Conservation (phyloP, 2,329 filamentous ascomycete genomes). For the Macrophomina pseudophaseolina region DNA sequence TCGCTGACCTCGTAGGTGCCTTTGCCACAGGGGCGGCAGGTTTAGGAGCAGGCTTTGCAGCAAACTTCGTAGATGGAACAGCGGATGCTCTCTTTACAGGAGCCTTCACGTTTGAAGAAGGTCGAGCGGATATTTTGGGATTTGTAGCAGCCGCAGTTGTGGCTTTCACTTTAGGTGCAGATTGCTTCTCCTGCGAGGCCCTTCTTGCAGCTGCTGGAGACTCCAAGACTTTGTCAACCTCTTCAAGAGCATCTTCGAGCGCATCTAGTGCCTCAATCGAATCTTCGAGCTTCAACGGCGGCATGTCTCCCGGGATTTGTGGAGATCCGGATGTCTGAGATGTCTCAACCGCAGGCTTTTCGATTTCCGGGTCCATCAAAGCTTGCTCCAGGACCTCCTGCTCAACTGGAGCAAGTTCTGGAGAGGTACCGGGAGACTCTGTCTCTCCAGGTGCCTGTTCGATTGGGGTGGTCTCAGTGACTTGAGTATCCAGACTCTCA, state of each 20-base stretch:
- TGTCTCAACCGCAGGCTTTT: slow-evolving; percentile 26
- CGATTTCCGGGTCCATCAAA: neutral
- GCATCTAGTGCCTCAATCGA: slow-evolving; percentile 58
- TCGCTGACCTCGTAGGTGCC: neutral
- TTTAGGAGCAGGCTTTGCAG: slow-evolving; percentile 9
- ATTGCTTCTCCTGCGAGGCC: slow-evolving; percentile 34
- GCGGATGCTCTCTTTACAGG: slow-evolving; percentile 5
- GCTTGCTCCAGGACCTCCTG: slow-evolving; percentile 16
- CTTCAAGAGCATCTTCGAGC: slow-evolving; percentile 58
- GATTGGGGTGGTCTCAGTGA: neutral
- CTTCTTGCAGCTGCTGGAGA: slow-evolving; percentile 26
- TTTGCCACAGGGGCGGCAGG: neutral
- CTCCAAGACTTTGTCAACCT: slow-evolving; percentile 48
- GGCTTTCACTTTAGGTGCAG: neutral
- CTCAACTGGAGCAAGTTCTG: slow-evolving; percentile 10
- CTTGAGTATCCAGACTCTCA: neutral
- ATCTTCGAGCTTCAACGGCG: slow-evolving; percentile 48
- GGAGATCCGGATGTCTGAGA: slow-evolving; percentile 22
- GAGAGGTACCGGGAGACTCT: neutral
- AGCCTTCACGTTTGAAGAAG: slow-evolving; percentile 6
- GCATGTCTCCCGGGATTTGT: slow-evolving; percentile 32
- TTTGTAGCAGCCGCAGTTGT: neutral
- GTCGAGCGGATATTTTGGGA: slow-evolving; percentile 1
- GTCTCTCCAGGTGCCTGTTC: neutral
- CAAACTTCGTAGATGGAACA: neutral